Percentiles rank a stretch among this genome's conserved stretches.
Evolutionary conservation across 352 stramenopile genomes (phyloP).

Genomic region (Phytophthora lateralis): DNA sequence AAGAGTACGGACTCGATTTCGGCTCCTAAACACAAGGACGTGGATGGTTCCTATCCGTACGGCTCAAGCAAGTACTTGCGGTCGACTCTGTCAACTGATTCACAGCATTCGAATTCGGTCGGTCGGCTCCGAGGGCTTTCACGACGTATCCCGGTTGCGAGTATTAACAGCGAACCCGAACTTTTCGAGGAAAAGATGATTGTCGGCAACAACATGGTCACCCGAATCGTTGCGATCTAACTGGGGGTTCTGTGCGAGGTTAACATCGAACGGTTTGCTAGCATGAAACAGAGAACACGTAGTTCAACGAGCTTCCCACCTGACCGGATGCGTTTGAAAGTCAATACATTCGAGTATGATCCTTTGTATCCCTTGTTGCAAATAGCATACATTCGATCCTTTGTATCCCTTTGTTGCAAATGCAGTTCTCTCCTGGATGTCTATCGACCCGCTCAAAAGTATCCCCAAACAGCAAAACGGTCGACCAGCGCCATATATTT

Average conservation of each 20-base stretch:
- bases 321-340: too few species aligned
- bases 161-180: not conserved
- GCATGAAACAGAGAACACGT: not conserved
- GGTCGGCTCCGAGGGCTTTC: conserved; percentile 15
- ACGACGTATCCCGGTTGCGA: conserved; percentile 10
- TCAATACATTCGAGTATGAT: too few species aligned
- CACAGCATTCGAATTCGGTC: conserved; percentile 14
- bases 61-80: conserved; percentile 7
- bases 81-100: conserved; percentile 8
- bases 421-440: not conserved
- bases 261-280: not conserved
- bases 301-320: not conserved
- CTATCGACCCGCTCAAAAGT: conserved; percentile 11
- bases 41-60: not conserved
- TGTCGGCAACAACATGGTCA: not conserved
- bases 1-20: not conserved
- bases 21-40: not conserved
- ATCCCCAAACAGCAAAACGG: conserved; percentile 7
- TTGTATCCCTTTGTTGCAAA: not conserved
- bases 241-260: too few species aligned
- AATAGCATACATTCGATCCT: too few species aligned
- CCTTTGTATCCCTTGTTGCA: too few species aligned
- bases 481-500: conserved; percentile 6
- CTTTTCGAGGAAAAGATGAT: conserved; percentile 3
- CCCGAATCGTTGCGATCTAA: not conserved